Evolutionary conservation across 805 yeast genomes (phyloP), one percentile per base, ranked within the genome.

Genomic region (Yarrowia phangngaensis): DNA sequence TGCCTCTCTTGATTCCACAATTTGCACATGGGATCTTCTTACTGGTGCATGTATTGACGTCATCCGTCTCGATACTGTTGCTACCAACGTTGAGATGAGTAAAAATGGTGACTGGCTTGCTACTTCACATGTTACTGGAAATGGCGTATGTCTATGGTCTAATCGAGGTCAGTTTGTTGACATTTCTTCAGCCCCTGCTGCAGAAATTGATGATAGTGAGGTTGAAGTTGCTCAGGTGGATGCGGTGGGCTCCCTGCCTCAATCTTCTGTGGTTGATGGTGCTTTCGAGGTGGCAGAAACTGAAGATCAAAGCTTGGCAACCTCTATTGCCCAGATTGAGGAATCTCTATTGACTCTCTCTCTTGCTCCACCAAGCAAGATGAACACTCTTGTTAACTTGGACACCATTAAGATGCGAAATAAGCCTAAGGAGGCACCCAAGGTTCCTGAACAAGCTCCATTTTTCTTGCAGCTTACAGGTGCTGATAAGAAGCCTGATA

Each of bases 1-100:
- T 17, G 80, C 85, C 1, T 75, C 88, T 0, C 70, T 88, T 53
- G 99, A 92, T 62, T 74, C 85, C 2, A 88, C 97, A 0, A 71
- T 92, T 40, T 77, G 98, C 60, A 87, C 96, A 0, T 92, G 97
- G 97, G 97, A 92, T 64, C 74, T 92, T 52, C 97, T 97, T 31
- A 84, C 96, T 1, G 97, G 98, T 40, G 86, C 89, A 1, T 90
- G 97, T 65, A 87, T 92, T 51, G 98, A 92, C 68, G 97, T 96
- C 54, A 80, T 90, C 13, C 68, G 70, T 47, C 73, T 92, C 19
- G 79, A 82, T 1, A 78, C 73, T 56, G 89, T 88, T n/a, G 95
- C 83, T 3, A 87, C 97, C 0, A 70, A 76, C 49, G 71, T 94
- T 23, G 78, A 81, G 59, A 76, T 92, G 55, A 84, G 96, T 12